Evolutionary conservation across 441 rosid species (phyloP), one percentile per base, ranked within the genome.

Genomic region (Brassica hybrid): DNA sequence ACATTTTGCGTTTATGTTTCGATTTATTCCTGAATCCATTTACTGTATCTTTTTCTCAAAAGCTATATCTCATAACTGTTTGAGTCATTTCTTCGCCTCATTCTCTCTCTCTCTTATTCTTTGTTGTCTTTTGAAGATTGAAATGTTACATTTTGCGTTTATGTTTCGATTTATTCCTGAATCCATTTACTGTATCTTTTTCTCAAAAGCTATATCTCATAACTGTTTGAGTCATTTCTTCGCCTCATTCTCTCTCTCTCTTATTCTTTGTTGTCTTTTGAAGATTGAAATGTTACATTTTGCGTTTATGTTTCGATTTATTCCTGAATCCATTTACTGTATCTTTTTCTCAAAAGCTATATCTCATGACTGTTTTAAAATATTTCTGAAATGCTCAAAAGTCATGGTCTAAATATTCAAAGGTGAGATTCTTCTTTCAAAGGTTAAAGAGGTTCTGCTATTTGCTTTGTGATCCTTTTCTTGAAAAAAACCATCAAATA

Each of bases 101-200:
- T n/a, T n/a, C n/a, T n/a, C n/a, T n/a, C n/a, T n/a, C 58, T 16
- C 21, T 52, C 21, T 52, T 52, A 52, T 18, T 18, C 25, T 18
- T 56, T 56, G 59, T 54, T 56, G 60, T 56, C 60, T 16, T 52
- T 52, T 52, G 58, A 50, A 50, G 57, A 50, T n/a, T 50, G 18
- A 16, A 16, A 16, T 52, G 58, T 10, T 52, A 52, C 21, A 5
- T 56, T 56, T 56, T 56, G 11, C 6, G 25, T 5, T 27, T 27
- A 27, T 27, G 32, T 34, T 34, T 34, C 38, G 9, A 5, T 10
- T 34, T 9, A 32, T 16, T 16, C 43, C 7, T 63, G 23, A 32
- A 63, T 16, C 23, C 23, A 5, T 13, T n/a, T 27, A n/a, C n/a
- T n/a, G n/a, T 7, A 6, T 30, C 34, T 30, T 30, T 9, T 34